Evolutionary conservation across 257 asterid species (phyloP).

Genomic region (Solanum lignicaule): DNA sequence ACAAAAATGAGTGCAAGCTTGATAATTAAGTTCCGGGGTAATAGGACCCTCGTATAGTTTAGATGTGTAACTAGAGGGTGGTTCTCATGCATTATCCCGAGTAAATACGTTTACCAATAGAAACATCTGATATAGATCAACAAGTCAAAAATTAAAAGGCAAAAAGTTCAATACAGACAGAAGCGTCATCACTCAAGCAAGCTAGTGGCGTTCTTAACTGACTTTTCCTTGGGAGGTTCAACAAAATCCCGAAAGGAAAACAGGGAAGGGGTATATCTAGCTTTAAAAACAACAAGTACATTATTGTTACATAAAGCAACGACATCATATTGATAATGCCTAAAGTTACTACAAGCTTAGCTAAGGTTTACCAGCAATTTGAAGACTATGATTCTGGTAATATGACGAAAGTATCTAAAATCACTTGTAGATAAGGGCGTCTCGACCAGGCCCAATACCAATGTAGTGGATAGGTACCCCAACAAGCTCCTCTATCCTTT

Average conservation of each 20-base stretch:
- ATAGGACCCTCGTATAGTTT: background rate
- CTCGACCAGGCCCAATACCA: conserved; percentile 94
- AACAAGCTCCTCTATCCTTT: conserved; percentile 82
- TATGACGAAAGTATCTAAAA: background rate
- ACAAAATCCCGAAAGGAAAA: background rate
- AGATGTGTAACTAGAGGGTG: background rate
- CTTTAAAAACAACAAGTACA: background rate
- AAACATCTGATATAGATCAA: background rate
- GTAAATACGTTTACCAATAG: background rate
- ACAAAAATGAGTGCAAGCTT: background rate
- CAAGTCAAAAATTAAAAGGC: background rate
- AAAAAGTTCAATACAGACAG: background rate
- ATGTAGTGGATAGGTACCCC: conserved; percentile 89
- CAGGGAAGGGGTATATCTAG: background rate
- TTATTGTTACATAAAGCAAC: background rate
- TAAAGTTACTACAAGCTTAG: background rate
- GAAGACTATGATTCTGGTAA: background rate
- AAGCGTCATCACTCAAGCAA: background rate
- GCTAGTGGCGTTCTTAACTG: background rate
- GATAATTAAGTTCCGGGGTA: background rate
- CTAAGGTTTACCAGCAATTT: background rate
- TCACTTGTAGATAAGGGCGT: conserved; percentile 89
- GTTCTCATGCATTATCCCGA: background rate
- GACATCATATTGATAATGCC: background rate
- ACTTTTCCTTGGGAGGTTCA: background rate